These are phyloP conservation scores for Lactifluus piperatus DNA, from an alignment of 768 basidiomycete genomes.

Conservation along the genomic window DNA sequence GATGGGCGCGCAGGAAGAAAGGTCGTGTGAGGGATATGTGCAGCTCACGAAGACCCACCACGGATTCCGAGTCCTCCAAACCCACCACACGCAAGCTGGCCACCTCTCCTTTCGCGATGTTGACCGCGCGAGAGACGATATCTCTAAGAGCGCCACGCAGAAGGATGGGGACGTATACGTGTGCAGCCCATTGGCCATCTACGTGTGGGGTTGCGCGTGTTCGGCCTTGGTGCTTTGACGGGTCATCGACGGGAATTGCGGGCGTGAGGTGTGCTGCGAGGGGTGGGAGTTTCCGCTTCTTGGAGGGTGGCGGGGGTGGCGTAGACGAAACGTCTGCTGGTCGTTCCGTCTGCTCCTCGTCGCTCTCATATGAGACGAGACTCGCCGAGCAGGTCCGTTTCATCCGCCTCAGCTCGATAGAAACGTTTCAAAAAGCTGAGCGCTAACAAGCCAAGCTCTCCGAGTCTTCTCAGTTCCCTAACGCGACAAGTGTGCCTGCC, in stretches of 20 bases:
- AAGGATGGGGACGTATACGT: constrained; percentile 64
- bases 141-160: constrained; percentile 37
- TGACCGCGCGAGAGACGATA: constrained; percentile 38
- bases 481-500: no score
- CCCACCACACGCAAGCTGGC: constrained; percentile 43
- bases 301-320: constrained; percentile 22
- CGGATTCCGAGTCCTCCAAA: constrained; percentile 11
- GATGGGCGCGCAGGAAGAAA: constrained; percentile 69
- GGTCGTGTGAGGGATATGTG: constrained; percentile 86
- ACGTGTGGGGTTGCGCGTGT: constrained; percentile 67
- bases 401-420: no score
- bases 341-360: neutral
- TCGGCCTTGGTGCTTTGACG: constrained; percentile 78
- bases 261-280: constrained; percentile 42
- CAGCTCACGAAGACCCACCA: constrained; percentile 36
- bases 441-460: no score
- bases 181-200: constrained; percentile 76
- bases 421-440: no score
- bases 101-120: constrained; percentile 35
- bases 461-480: no score
- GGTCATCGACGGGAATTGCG: constrained; percentile 56
- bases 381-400: constrained; percentile 5
- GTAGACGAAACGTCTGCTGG: neutral
- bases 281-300: constrained; percentile 47
- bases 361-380: constrained; percentile 11